phyloP scores from a whole-genome alignment of 2,329 filamentous ascomycete species.

The Fusarium incarnatum region DNA sequence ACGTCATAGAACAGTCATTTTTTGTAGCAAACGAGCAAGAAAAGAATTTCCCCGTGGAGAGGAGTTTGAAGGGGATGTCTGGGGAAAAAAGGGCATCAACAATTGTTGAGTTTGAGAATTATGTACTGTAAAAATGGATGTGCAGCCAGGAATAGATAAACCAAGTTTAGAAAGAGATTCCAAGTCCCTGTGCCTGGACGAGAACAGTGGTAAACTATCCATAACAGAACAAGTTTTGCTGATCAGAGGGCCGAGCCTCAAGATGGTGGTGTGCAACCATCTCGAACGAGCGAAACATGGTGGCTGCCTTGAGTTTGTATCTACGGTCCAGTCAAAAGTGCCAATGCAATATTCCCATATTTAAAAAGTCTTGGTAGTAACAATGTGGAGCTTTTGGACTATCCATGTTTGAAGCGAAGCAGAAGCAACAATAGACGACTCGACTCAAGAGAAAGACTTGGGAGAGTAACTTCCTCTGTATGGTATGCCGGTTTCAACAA shows the following conservation, averaged over 20 bases:
- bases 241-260: conserved; percentile 38
- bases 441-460: not conserved
- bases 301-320: conserved; percentile 14
- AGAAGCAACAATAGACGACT: not conserved
- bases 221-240: conserved; percentile 35
- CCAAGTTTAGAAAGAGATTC: not conserved
- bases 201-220: conserved; percentile 36
- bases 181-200: conserved; percentile 35
- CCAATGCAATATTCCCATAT: not conserved
- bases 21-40: not conserved
- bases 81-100: not conserved
- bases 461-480: conserved; percentile 2
- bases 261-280: conserved; percentile 30
- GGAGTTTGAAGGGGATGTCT: not conserved
- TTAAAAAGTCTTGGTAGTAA: not conserved
- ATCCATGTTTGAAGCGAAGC: not conserved
- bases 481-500: conserved; percentile 7
- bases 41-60: conserved; percentile 2
- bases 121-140: not conserved
- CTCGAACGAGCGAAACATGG: not conserved
- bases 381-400: not conserved
- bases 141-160: conserved; percentile 9
- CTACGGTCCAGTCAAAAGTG: not conserved
- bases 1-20: conserved; percentile 38
- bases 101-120: not conserved